Evolutionary conservation across 192 early-diverging fungal species (phyloP), one percentile per base, ranked within the genome.

Genomic region (Dimargaris verticillata): DNA sequence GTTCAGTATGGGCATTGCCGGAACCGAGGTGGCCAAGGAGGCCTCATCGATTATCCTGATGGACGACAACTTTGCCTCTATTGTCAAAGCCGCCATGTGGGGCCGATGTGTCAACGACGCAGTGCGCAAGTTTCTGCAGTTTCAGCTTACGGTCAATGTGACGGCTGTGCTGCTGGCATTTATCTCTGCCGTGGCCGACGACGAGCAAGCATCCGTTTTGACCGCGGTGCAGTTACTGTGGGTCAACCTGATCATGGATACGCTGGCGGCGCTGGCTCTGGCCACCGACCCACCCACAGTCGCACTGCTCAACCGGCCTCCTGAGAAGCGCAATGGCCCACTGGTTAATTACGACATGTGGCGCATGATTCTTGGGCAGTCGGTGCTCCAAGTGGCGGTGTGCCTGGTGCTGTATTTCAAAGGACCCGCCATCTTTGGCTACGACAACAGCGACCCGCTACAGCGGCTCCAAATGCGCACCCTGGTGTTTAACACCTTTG

Each of bases 231-330:
- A 99, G 71, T 68, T 99, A 49, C 73, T 99, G 54, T 99, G 95
- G 95, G 89, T 99, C 51, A 99, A 99, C 72, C 74, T 99, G 64
- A 97, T 99, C 47, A 99, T 99, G 97, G 95, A 99, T 77, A 93
- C 93, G 0, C 79, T 99, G 68, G 97, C 97, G 2, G 92, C 97
- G 17, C 81, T 99, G 24, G 97, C 94, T 0, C 80, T 97, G 43
- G 94, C 95, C 5, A 96, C 95, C 17, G 97, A 99, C 63, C 84
- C 86, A 49, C 95, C 97, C 0, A 87, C 84, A 0, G 66, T 68
- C 5, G 87, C 85, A n/a, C 67, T 99, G 26, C 78, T 99, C 28
- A 74, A 93, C 38, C 83, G 95, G 58, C 79, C 81, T 14, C 95
- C 97, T 15, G 86, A 94, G 60, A 76, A 83, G 59, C 76, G 81